phyloP scores from a whole-genome alignment of 2,329 filamentous ascomycete genomes.

The Mariannaea elegans region DNA sequence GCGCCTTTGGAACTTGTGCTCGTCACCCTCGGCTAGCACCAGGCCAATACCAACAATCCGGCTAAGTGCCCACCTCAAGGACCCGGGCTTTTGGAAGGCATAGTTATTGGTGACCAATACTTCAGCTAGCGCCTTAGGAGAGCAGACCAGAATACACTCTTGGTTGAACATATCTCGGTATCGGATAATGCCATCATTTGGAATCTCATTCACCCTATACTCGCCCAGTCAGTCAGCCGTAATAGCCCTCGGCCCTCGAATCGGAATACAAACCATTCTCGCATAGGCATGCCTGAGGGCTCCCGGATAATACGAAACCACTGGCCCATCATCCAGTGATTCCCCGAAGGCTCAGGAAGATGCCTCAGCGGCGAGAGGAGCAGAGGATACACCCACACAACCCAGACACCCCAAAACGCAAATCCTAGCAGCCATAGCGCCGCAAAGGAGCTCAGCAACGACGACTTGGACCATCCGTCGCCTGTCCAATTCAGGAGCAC shows the following conservation, averaged over 20 bases:
- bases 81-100: conserved; percentile 71
- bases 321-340: background rate
- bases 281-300: background rate
- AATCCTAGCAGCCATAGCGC: too few relatives aligned
- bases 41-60: conserved; percentile 75
- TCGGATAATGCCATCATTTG: conserved; percentile 75
- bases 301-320: background rate
- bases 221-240: conserved; percentile 51
- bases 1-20: conserved; percentile 81
- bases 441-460: too few relatives aligned
- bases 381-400: background rate
- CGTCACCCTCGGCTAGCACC: conserved; percentile 86
- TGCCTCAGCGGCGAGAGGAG: background rate
- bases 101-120: conserved; percentile 75
- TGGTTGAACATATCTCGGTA: conserved; percentile 70
- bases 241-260: background rate
- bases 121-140: conserved; percentile 73
- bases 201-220: conserved; percentile 53
- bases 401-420: too few relatives aligned
- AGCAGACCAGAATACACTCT: conserved; percentile 68
- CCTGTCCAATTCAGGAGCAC: too few relatives aligned
- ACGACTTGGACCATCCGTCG: too few relatives aligned
- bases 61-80: conserved; percentile 63
- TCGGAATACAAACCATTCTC: background rate
- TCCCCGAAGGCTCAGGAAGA: background rate